These are phyloP conservation scores for Tuber melanosporum DNA, from an alignment of 495 filamentous ascomycete genomes.

Conservation along the genomic window DNA sequence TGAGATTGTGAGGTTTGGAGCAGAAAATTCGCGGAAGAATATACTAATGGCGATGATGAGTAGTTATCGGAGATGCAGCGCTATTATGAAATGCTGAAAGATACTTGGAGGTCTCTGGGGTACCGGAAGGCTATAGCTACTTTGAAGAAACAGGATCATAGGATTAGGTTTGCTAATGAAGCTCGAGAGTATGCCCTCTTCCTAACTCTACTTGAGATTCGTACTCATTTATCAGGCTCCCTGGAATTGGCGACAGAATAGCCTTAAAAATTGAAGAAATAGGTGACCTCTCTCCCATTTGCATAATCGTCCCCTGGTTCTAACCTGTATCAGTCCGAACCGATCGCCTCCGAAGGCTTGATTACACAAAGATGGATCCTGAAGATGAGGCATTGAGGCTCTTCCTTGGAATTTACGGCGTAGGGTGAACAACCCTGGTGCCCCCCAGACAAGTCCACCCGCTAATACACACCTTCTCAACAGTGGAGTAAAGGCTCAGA, in stretches of 20 bases:
- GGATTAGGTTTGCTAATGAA: constrained; percentile 61
- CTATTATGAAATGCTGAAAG: constrained; percentile 67
- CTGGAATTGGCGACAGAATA: constrained; percentile 66
- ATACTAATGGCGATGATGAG: not conserved
- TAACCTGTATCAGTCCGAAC: constrained; percentile 48
- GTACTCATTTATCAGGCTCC: constrained; percentile 46
- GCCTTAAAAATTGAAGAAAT: constrained; percentile 93
- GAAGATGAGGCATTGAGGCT: constrained; percentile 56
- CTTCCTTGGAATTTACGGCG: constrained; percentile 77
- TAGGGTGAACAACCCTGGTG: constrained; percentile 47
- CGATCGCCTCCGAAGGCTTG: constrained; percentile 64
- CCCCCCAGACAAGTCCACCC: not conserved
- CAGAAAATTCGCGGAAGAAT: not conserved
- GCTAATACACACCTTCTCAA: not conserved
- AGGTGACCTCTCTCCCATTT: constrained; percentile 39
- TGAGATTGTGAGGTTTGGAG: constrained; percentile 19
- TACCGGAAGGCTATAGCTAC: constrained; percentile 76
- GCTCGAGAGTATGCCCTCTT: constrained; percentile 47
- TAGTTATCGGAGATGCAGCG: constrained; percentile 58
- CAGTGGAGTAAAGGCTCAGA: constrained; percentile 54
- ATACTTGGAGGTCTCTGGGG: constrained; percentile 72
- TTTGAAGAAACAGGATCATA: constrained; percentile 59
- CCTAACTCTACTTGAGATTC: not conserved
- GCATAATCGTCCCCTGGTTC: not conserved
- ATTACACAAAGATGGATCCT: constrained; percentile 59